Percentiles rank a stretch among this genome's conserved stretches.
Conservation (phyloP, 2,329 filamentous ascomycete species). For the Colletotrichum liaoningense region DNA sequence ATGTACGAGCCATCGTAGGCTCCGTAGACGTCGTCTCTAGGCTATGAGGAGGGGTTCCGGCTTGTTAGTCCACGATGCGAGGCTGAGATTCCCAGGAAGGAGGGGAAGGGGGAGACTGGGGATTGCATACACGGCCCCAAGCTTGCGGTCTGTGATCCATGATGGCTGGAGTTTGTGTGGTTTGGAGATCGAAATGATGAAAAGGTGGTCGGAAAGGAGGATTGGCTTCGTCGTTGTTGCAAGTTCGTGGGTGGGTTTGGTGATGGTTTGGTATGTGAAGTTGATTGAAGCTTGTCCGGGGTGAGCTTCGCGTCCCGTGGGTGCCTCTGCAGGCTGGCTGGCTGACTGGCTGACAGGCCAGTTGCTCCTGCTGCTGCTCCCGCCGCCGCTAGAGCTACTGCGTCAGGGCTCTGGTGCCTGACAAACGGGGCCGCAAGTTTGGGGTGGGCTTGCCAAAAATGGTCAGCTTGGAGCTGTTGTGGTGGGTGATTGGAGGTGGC, state of each 20-base stretch:
- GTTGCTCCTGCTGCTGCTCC: constrained; percentile 16
- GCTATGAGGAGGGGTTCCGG: constrained; percentile 63
- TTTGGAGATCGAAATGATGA: not conserved
- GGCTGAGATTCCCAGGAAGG: constrained; percentile 16
- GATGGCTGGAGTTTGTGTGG: constrained; percentile 35
- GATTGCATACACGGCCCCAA: constrained; percentile 74
- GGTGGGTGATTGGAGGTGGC: not conserved
- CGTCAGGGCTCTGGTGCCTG: constrained; percentile 28
- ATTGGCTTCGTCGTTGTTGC: constrained; percentile 22
- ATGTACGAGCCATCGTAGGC: constrained; percentile 91
- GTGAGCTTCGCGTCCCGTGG: constrained; percentile 42
- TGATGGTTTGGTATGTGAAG: constrained; percentile 21
- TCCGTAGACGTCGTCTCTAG: constrained; percentile 97
- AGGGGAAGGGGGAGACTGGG: constrained; percentile 20
- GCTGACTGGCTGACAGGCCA: not conserved
- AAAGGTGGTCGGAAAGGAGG: not conserved
- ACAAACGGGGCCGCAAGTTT: constrained; percentile 28
- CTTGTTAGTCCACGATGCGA: constrained; percentile 35
- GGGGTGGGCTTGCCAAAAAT: constrained; percentile 21
- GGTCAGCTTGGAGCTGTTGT: constrained; percentile 27
- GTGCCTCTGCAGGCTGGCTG: constrained; percentile 38
- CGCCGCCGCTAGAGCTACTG: constrained; percentile 12
- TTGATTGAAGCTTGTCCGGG: constrained; percentile 28
- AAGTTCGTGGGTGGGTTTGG: constrained; percentile 9
- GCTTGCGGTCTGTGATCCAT: constrained; percentile 81